Conservation (phyloP, 2,329 filamentous ascomycete species). For the Huntiella decipiens region DNA sequence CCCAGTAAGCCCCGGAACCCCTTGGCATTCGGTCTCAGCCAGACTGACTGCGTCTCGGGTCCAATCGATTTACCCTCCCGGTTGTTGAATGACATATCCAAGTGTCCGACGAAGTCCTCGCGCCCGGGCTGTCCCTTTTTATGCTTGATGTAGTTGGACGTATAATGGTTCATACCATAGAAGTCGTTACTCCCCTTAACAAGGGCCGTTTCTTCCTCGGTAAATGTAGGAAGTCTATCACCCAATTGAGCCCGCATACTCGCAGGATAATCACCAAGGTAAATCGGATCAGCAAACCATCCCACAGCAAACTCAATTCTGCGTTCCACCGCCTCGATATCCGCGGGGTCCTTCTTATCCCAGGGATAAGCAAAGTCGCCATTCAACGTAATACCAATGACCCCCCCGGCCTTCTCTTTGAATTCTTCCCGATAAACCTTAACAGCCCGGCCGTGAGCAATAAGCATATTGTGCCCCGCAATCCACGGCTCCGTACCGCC, state of each 20-base stretch:
- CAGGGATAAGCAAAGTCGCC: constrained; percentile 70
- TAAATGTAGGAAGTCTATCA: constrained; percentile 55
- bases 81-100: constrained; percentile 53
- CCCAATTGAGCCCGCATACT: constrained; percentile 71
- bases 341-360: constrained; percentile 55
- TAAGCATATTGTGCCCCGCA: constrained; percentile 59
- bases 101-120: constrained; percentile 55
- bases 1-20: constrained; percentile 61
- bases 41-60: constrained; percentile 62
- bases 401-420: constrained; percentile 45
- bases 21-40: constrained; percentile 56
- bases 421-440: constrained; percentile 71
- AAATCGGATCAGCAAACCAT: constrained; percentile 80
- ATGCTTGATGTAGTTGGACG: constrained; percentile 69
- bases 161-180: constrained; percentile 91
- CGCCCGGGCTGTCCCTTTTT: constrained; percentile 38
- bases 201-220: constrained; percentile 50
- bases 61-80: constrained; percentile 59
- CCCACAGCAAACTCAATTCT: constrained; percentile 76
- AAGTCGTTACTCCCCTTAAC: constrained; percentile 80
- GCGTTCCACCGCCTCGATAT: constrained; percentile 57
- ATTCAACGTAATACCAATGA: constrained; percentile 78
- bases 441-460: constrained; percentile 64
- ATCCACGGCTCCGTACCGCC: constrained; percentile 63
- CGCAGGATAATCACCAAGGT: constrained; percentile 65